Evolutionary conservation across 1,284 basidiomycete genomes (phyloP).

Genomic region (Cutaneotrichosporon sp.): DNA sequence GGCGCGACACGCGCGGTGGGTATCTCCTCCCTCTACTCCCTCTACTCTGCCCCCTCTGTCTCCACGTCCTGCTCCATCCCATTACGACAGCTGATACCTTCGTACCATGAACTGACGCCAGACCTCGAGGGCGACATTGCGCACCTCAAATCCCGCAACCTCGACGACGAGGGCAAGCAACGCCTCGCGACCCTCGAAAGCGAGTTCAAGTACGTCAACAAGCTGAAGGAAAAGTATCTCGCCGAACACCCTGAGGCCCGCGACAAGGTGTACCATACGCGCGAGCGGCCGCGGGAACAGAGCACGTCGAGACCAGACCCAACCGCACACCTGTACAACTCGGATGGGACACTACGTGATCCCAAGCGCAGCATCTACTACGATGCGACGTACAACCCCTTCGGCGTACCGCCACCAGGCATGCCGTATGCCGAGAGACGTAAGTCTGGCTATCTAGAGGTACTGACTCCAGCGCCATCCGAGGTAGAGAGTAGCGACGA

Average conservation of each 20-base stretch:
- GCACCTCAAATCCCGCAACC: constrained; percentile 35
- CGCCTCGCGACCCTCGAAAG: constrained; percentile 60
- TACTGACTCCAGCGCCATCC: constrained; percentile 16
- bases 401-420: constrained; percentile 90
- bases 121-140: constrained; percentile 51
- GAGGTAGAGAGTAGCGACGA: constrained; percentile 64
- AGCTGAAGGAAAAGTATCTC: constrained; percentile 85
- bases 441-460: constrained; percentile 53
- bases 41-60: too few relatives aligned
- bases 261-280: constrained; percentile 62
- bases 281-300: constrained; percentile 53
- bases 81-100: too few relatives aligned
- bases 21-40: background rate
- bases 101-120: constrained; percentile 17
- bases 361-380: constrained; percentile 90
- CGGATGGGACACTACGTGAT: constrained; percentile 75
- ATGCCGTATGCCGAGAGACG: constrained; percentile 88
- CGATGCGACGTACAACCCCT: constrained; percentile 89
- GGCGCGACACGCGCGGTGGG: constrained; percentile 78
- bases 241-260: constrained; percentile 84
- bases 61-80: too few relatives aligned
- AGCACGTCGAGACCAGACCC: constrained; percentile 37
- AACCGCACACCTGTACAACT: constrained; percentile 62
- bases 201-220: constrained; percentile 75
- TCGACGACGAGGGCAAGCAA: constrained; percentile 40